Evolutionary conservation across 257 asterid genomes (phyloP).

Genomic region (Lantana camara): DNA sequence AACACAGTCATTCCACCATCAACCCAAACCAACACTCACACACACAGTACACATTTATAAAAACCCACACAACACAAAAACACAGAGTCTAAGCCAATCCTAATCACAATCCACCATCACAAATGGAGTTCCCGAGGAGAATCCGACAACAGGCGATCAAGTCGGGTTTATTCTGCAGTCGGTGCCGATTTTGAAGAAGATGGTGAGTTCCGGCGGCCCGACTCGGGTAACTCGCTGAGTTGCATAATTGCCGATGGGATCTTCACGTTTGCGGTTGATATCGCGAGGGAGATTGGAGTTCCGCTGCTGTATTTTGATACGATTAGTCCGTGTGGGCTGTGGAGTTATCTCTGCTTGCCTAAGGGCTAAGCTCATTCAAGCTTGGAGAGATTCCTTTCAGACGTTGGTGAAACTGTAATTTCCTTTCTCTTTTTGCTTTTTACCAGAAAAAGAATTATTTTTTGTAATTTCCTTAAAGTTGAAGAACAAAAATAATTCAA

Average conservation of each 20-base stretch:
- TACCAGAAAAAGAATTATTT: too few species aligned
- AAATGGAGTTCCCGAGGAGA: slow-evolving; percentile 56
- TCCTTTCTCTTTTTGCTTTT: not conserved
- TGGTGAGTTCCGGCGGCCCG: slow-evolving; percentile 32
- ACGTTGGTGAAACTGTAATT: slow-evolving; percentile 32
- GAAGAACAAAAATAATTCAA: too few species aligned
- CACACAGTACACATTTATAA: not conserved
- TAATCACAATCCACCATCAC: slow-evolving; percentile 38
- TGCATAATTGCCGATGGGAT: slow-evolving; percentile 62
- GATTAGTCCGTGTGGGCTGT: slow-evolving; percentile 58
- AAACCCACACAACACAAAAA: too few species aligned
- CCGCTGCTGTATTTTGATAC: slow-evolving; percentile 57
- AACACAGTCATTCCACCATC: not conserved
- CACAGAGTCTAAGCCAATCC: too few species aligned
- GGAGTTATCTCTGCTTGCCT: slow-evolving; percentile 55
- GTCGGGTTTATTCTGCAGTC: slow-evolving; percentile 30
- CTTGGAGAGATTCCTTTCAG: slow-evolving; percentile 59
- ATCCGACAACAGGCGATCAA: slow-evolving; percentile 41
- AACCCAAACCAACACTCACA: not conserved
- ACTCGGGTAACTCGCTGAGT: slow-evolving; percentile 18
- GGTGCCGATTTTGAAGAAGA: slow-evolving; percentile 38
- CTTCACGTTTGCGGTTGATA: slow-evolving; percentile 43
- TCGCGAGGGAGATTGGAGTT: slow-evolving; percentile 39
- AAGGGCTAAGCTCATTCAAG: slow-evolving; percentile 55
- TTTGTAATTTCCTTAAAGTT: too few species aligned